phyloP scores from a whole-genome alignment of 306 rosid genomes.

The Sechiopsis laciniata region DNA sequence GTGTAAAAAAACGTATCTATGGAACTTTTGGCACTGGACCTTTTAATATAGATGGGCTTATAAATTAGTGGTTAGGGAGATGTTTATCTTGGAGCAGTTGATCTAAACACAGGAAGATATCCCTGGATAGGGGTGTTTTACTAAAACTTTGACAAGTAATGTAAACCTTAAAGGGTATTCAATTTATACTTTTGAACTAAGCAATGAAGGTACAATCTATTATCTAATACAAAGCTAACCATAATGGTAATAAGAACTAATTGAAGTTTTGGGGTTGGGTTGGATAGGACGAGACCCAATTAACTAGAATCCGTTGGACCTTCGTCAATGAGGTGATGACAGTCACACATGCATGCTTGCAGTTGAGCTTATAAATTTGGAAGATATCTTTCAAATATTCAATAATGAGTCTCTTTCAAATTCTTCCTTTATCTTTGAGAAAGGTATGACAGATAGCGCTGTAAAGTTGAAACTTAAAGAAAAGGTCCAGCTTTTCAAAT shows the following conservation, averaged over 20 bases:
- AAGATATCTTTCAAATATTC: not conserved
- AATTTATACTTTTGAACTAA: not conserved
- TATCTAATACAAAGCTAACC: not conserved
- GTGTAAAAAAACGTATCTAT: no score
- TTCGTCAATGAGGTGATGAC: no score
- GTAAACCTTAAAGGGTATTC: not conserved
- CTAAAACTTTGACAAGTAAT: conserved; percentile 1
- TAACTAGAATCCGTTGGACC: no score
- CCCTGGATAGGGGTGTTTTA: not conserved
- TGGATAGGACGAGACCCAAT: no score
- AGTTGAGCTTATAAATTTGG: not conserved
- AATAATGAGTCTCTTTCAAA: not conserved
- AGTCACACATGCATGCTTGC: no score
- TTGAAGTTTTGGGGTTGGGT: no score
- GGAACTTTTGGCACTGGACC: no score
- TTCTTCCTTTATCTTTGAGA: not conserved
- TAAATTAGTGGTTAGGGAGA: not conserved
- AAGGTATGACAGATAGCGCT: not conserved
- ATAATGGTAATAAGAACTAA: not conserved
- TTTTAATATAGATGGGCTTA: no score
- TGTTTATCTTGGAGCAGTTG: not conserved
- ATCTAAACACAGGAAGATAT: not conserved
- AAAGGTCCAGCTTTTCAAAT: not conserved
- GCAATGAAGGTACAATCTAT: not conserved
- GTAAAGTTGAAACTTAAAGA: not conserved